These are phyloP conservation scores for Vinca minor DNA, from an alignment of 257 asterid genomes.

Conservation along the genomic window DNA sequence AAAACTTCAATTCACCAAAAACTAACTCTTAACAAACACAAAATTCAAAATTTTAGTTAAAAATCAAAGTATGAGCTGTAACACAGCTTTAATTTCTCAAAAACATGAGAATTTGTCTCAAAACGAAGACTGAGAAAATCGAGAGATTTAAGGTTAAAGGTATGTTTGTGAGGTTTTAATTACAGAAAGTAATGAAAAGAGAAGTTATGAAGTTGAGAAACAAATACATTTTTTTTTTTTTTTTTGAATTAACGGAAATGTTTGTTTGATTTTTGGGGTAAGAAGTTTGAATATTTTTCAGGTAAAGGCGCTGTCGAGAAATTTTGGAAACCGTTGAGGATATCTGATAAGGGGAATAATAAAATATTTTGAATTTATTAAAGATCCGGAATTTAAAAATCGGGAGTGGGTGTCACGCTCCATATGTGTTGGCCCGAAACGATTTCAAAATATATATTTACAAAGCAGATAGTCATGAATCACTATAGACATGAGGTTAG, in stretches of 20 bases:
- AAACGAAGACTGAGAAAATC: conserved; percentile 3
- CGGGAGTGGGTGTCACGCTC: no score
- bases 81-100: conserved; percentile 17
- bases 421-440: no score
- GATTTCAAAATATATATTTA: no score
- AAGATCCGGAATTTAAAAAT: no score
- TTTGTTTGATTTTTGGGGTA: no score
- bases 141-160: conserved; percentile 9
- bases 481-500: no score
- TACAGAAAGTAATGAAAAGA: background rate
- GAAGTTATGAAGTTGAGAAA: background rate
- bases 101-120: background rate
- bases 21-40: background rate
- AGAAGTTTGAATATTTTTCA: conserved; percentile 28
- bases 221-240: no score
- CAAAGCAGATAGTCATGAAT: no score
- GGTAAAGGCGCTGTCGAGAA: no score
- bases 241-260: no score
- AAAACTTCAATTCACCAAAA: conserved; percentile 15
- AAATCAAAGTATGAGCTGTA: conserved; percentile 12
- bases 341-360: no score
- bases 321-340: conserved; percentile 40
- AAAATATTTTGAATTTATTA: conserved; percentile 27
- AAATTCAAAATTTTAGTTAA: background rate
- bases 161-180: conserved; percentile 4